phyloP scores from a whole-genome alignment of 75 land plant genomes.

The Picea glauca region DNA sequence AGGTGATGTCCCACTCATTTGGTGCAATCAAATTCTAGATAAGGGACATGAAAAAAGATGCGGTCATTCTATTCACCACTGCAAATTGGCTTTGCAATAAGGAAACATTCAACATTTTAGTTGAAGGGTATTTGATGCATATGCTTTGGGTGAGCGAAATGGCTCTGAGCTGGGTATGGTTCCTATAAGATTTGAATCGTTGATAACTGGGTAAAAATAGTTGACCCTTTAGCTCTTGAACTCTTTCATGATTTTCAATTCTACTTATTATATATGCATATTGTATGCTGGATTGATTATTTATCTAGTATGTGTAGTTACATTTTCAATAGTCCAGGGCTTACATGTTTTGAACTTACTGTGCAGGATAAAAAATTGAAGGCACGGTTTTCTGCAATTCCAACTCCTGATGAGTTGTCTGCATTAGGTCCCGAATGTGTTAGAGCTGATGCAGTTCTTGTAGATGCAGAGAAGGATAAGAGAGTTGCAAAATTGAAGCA shows the following conservation, averaged over 20 bases:
- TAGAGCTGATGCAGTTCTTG: conserved; percentile 69
- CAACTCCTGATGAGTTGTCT: conserved; percentile 62
- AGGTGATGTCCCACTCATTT: no score
- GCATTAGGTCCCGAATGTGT: conserved; percentile 49
- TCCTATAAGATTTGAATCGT: background rate
- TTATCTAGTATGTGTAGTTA: background rate
- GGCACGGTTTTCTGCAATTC: conserved; percentile 58
- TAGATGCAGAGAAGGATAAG: conserved; percentile 82
- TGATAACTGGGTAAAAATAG: no score
- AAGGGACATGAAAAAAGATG: no score
- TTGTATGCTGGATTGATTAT: background rate
- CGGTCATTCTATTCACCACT: background rate
- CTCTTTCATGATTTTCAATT: no score
- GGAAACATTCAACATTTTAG: background rate
- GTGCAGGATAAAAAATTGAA: conserved; percentile 65
- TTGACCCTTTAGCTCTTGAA: no score
- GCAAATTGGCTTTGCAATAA: background rate
- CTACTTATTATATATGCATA: background rate
- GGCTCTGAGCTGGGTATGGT: background rate
- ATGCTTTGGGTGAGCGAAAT: background rate
- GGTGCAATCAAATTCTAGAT: no score
- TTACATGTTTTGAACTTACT: background rate
- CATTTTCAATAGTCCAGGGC: background rate
- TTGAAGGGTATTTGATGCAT: background rate
- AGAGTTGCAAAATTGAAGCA: conserved; percentile 74